phyloP scores from a whole-genome alignment of 2,329 filamentous ascomycete genomes.

The Penicillium sp. region DNA sequence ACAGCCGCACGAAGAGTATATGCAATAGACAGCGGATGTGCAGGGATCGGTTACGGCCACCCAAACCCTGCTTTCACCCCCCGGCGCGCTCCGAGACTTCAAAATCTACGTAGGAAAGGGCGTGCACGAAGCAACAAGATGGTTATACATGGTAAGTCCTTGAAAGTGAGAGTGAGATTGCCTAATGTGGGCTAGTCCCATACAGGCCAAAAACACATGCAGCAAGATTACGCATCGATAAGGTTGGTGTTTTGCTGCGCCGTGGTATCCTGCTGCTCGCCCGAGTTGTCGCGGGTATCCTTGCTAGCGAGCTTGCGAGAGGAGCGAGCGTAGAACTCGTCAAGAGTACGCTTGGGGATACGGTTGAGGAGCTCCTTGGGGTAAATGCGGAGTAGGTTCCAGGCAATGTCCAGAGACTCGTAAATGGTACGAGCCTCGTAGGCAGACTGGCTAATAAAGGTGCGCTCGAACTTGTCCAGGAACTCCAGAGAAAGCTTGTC shows the following conservation, averaged over 20 bases:
- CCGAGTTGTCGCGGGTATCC: not conserved
- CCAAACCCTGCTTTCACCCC: not conserved
- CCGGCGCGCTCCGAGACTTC: not conserved
- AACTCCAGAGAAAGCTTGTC: constrained; percentile 98
- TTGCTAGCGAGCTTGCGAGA: constrained; percentile 9
- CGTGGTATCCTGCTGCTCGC: not conserved
- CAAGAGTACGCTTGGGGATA: constrained; percentile 76
- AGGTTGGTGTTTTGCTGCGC: not conserved
- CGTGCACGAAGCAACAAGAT: not conserved
- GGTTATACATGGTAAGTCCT: not conserved
- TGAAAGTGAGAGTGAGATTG: not conserved
- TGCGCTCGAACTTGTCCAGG: constrained; percentile 95
- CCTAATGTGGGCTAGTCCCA: not conserved
- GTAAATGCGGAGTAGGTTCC: constrained; percentile 94
- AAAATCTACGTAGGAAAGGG: not conserved
- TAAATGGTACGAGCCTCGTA: constrained; percentile 91
- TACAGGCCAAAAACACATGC: not conserved
- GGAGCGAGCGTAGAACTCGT: constrained; percentile 73
- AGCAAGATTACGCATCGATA: not conserved
- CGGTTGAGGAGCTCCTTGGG: constrained; percentile 97
- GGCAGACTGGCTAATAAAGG: constrained; percentile 85
- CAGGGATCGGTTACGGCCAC: not conserved
- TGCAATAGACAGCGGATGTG: not conserved
- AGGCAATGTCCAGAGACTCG: constrained; percentile 92
- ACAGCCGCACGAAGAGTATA: not conserved